Percentiles rank a stretch among this genome's conserved stretches.
Evolutionary conservation across 2,329 filamentous ascomycete species (phyloP).

Genomic region (Microcyclosporella mali): DNA sequence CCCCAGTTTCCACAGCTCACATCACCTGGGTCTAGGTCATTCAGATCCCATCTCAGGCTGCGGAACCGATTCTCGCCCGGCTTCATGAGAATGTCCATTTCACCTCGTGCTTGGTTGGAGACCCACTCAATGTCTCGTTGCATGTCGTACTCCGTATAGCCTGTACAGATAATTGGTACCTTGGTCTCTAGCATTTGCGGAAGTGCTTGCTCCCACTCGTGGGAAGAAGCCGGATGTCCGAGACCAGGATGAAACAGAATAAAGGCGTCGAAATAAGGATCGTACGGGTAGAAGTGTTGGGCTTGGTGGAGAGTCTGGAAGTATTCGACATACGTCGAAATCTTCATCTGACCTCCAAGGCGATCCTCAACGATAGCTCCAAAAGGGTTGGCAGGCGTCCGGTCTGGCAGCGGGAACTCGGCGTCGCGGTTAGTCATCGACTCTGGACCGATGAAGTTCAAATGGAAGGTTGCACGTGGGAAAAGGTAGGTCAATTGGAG

Average conservation of each 20-base stretch:
- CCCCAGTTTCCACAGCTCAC: constrained; percentile 96
- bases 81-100: constrained; percentile 86
- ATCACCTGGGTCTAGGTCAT: constrained; percentile 90
- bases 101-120: constrained; percentile 72
- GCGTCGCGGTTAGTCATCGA: constrained; percentile 89
- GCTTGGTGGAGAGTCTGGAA: constrained; percentile 94
- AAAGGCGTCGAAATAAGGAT: constrained; percentile 97
- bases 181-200: constrained; percentile 91
- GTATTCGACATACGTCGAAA: constrained; percentile 95
- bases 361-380: constrained; percentile 92
- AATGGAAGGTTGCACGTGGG: constrained; percentile 80
- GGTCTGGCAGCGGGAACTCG: constrained; percentile 83
- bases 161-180: constrained; percentile 86
- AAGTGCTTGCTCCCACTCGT: constrained; percentile 90
- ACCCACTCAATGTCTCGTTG: constrained; percentile 89
- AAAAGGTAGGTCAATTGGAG: constrained; percentile 91
- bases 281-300: constrained; percentile 85
- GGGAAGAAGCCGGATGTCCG: constrained; percentile 84
- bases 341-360: constrained; percentile 83
- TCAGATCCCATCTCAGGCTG: constrained; percentile 92
- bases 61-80: constrained; percentile 92
- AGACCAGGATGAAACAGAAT: constrained; percentile 95
- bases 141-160: constrained; percentile 95
- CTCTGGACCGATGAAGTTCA: constrained; percentile 93
- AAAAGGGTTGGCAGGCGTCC: constrained; percentile 81